A percentile compares a stretch with the other conserved stretches of the same genome.
Conservation (phyloP, 352 stramenopile genomes). For the Phytopythium sindhum region DNA sequence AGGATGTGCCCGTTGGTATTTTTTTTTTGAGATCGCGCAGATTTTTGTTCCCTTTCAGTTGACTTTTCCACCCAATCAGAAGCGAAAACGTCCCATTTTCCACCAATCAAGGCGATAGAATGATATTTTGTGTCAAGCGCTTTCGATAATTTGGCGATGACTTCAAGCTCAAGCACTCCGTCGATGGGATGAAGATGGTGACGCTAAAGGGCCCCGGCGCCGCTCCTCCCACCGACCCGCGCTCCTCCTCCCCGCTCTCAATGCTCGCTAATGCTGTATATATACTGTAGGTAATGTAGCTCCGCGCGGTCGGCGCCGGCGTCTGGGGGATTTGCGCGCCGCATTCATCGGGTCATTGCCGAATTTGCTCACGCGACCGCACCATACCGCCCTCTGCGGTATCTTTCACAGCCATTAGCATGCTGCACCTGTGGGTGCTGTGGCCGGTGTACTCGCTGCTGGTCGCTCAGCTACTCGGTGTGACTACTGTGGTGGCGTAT, state of each 20-base stretch:
- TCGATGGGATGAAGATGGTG: background rate
- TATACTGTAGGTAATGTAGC: too few relatives aligned
- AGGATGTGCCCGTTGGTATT: background rate
- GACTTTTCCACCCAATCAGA: slow-evolving; percentile 9
- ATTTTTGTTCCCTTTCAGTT: too few relatives aligned
- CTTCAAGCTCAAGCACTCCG: background rate
- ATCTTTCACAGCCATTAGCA: background rate
- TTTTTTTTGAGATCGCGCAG: background rate
- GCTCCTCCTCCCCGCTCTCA: too few relatives aligned
- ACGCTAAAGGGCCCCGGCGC: too few relatives aligned
- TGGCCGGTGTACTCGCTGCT: background rate
- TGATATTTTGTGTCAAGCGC: background rate
- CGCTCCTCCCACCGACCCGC: background rate
- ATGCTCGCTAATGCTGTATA: too few relatives aligned
- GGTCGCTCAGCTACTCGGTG: background rate
- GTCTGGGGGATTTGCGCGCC: too few relatives aligned
- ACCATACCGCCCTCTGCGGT: background rate
- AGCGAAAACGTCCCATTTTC: slow-evolving; percentile 8
- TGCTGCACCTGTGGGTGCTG: background rate
- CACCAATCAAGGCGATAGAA: slow-evolving; percentile 12
- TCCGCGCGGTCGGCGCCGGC: too few relatives aligned
- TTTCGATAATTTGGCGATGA: slow-evolving; percentile 2
- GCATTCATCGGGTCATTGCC: background rate
- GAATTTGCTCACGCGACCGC: background rate
- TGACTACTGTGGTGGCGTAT: background rate